Base-by-base conservation (phyloP, 2,329 filamentous ascomycete genomes). In the Fusarium avenaceum region DNA sequence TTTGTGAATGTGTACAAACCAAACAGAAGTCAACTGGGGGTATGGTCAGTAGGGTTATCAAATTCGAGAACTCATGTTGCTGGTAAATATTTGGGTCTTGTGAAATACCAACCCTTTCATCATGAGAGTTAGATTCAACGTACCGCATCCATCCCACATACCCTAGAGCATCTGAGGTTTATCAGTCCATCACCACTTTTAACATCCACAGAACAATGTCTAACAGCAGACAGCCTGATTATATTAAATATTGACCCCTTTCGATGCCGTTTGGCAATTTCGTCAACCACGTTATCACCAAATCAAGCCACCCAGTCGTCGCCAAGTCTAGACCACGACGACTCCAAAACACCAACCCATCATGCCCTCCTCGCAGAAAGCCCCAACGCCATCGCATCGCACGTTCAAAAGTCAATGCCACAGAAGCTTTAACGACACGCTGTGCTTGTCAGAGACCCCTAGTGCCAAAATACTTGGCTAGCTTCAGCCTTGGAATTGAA, bases 351-450 rank as follows among this genome's bases (percentile, higher is more conserved):
- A n/a, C 17, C 7, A 52, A 11, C 19, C 10, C 17, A 9, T 28
- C n/a, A 28, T 7, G 11, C 22, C 33, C 22, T 35, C 33, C 17
- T 32, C 33, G 4, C 33, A 43, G 10, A 30, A 26, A 22, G 39
- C 33, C 38, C 35, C 35, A 10, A 11, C 35, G 17, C 35, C 35
- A n/a, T 38, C 17, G 17, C 7, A 15, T n/a, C 35, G 7, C 35
- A n/a, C n/a, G 35, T 43, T 38, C 15, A 22, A 64, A 64, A 65
- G 45, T 65, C 61, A 53, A 65, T 65, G 28, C 30, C 52, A 14
- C 19, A 26, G 46, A 44, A 38, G 22, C 17, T 57, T 39, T 17
- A 61, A 39, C 14, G 15, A 32, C 11, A 63, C 49, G 51, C 35
- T 45, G 22, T 19, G 22, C 26, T 56, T 15, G 28, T 39, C 24